Conservation (phyloP, 2,329 filamentous ascomycete genomes). For the Alternaria brassicicola region DNA sequence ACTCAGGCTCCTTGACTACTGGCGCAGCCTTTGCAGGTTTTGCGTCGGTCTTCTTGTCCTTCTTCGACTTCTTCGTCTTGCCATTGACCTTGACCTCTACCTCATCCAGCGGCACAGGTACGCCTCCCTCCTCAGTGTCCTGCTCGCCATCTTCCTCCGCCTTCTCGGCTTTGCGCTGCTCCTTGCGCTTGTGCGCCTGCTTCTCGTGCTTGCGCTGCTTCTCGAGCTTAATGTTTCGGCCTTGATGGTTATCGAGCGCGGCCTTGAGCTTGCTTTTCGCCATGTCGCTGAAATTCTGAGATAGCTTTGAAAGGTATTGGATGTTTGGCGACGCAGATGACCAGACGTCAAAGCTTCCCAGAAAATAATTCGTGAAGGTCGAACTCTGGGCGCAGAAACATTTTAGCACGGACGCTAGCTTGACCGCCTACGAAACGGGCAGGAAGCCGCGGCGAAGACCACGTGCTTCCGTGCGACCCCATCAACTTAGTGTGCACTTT, state of each 20-base stretch:
- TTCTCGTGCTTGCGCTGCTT: constrained; percentile 54
- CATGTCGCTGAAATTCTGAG: constrained; percentile 37
- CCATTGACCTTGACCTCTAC: constrained; percentile 37
- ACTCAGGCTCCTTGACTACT: constrained; percentile 35
- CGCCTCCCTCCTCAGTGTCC: constrained; percentile 37
- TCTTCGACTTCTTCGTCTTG: constrained; percentile 40
- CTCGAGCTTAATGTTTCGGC: constrained; percentile 74
- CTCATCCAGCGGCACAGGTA: constrained; percentile 38
- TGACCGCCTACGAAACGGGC: constrained; percentile 38
- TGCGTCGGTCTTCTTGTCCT: constrained; percentile 44
- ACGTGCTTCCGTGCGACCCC: constrained; percentile 22
- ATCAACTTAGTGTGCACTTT: constrained; percentile 19
- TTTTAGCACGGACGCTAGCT: constrained; percentile 33
- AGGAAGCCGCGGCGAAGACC: constrained; percentile 33
- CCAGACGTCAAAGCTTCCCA: constrained; percentile 30
- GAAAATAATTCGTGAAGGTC: constrained; percentile 32
- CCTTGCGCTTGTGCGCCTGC: constrained; percentile 15
- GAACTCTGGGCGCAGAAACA: constrained; percentile 48
- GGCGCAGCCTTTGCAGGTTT: constrained; percentile 24
- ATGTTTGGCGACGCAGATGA: constrained; percentile 7
- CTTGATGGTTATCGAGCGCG: constrained; percentile 64
- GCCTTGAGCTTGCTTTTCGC: constrained; percentile 61
- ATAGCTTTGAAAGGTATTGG: not conserved
- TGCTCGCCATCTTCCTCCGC: constrained; percentile 21
- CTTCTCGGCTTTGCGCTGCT: constrained; percentile 5